Percentiles rank a stretch among this genome's conserved stretches.
Evolutionary conservation across 2,329 filamentous ascomycete species (phyloP).

Genomic region (Daldinia sp.): DNA sequence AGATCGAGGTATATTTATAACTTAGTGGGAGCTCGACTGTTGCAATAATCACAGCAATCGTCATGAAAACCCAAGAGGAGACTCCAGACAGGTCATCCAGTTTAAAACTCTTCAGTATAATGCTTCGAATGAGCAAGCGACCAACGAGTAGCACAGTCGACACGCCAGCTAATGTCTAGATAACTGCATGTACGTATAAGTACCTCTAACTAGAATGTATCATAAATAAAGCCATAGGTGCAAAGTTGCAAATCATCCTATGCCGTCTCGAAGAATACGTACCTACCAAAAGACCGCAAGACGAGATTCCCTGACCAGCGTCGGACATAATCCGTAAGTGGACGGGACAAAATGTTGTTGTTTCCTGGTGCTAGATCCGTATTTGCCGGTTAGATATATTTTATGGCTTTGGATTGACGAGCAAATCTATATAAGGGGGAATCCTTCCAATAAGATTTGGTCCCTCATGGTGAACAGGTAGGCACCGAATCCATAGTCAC

Average conservation of each 20-base stretch:
- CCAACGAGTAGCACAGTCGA: slow-evolving; percentile 36
- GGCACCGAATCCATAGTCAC: background rate
- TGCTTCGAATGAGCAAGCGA: slow-evolving; percentile 36
- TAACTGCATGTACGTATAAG: slow-evolving; percentile 28
- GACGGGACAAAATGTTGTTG: background rate
- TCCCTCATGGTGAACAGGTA: too few relatives aligned
- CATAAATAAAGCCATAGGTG: background rate
- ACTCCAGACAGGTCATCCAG: slow-evolving; percentile 37
- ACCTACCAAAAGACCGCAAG: slow-evolving; percentile 37
- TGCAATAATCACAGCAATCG: slow-evolving; percentile 23
- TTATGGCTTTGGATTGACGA: too few relatives aligned
- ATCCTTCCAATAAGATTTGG: too few relatives aligned
- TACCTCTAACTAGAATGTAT: background rate
- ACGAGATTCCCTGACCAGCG: slow-evolving; percentile 38
- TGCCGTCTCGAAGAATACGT: slow-evolving; percentile 5
- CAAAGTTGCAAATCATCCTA: background rate
- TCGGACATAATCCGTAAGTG: slow-evolving; percentile 24
- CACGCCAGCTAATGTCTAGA: slow-evolving; percentile 34
- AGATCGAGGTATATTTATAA: slow-evolving; percentile 33
- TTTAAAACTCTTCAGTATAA: slow-evolving; percentile 38
- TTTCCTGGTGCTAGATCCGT: too few relatives aligned
- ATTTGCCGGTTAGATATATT: too few relatives aligned
- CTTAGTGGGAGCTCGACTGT: slow-evolving; percentile 28
- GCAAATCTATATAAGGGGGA: background rate
- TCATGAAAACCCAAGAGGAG: slow-evolving; percentile 34